Conservation (phyloP, 2,329 filamentous ascomycete species). For the Ciborinia camelliae region DNA sequence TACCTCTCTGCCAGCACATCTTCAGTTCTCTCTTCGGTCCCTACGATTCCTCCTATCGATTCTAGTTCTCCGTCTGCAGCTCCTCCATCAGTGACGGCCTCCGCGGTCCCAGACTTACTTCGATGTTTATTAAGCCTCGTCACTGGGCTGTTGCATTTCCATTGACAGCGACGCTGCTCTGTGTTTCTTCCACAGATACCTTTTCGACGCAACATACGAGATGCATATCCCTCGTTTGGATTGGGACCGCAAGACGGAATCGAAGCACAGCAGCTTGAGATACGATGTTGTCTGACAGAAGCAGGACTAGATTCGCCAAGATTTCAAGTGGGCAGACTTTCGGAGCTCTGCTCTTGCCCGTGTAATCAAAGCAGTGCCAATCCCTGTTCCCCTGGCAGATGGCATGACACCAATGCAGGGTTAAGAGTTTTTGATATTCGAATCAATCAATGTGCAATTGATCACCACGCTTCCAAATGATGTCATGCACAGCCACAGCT, state of each 20-base stretch:
- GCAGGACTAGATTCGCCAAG: background rate
- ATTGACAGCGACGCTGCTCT: conserved; percentile 80
- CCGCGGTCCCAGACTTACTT: conserved; percentile 66
- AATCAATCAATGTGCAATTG: too few relatives aligned
- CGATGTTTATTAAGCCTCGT: conserved; percentile 86
- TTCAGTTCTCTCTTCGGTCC: background rate
- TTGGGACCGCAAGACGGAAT: background rate
- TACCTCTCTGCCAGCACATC: background rate
- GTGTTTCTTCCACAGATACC: conserved; percentile 78
- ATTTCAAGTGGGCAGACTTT: conserved; percentile 27
- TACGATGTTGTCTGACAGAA: background rate
- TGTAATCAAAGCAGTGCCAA: too few relatives aligned
- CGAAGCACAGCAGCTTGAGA: conserved; percentile 12
- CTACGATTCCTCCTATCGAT: background rate
- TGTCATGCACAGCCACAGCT: too few relatives aligned
- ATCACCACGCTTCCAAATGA: too few relatives aligned
- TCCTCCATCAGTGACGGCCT: background rate
- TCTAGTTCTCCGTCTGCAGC: background rate
- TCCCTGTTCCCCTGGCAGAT: too few relatives aligned
- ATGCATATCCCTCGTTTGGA: background rate
- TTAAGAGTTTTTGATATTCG: too few relatives aligned
- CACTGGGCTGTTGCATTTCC: conserved; percentile 91
- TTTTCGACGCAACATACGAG: conserved; percentile 63
- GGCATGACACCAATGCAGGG: too few relatives aligned
- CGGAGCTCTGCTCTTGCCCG: conserved; percentile 31